Evolutionary conservation across 768 basidiomycete species (phyloP).

Genomic region (Gautieria morchelliformis): DNA sequence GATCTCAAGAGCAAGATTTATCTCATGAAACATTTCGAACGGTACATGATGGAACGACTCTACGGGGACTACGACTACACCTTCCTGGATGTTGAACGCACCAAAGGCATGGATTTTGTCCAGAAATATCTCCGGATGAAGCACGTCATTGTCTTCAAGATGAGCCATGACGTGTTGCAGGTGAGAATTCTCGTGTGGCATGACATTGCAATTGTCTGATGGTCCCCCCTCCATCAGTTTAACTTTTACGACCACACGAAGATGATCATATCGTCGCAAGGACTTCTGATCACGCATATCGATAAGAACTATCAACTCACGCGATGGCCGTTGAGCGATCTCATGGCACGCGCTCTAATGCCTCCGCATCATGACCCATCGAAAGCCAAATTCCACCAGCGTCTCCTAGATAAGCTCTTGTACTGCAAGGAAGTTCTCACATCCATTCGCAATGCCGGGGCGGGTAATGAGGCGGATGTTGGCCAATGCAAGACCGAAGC

Average conservation of each 20-base stretch:
- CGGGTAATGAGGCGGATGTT: background rate
- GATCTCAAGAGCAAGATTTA: constrained; percentile 88
- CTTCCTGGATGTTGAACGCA: constrained; percentile 56
- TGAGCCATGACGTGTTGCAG: constrained; percentile 94
- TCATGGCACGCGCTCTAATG: constrained; percentile 50
- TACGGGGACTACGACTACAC: constrained; percentile 80
- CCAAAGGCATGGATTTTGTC: constrained; percentile 89
- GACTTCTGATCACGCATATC: constrained; percentile 76
- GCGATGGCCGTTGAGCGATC: constrained; percentile 58
- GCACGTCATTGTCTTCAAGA: constrained; percentile 91
- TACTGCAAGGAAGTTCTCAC: constrained; percentile 80
- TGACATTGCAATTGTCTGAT: background rate
- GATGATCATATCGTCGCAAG: constrained; percentile 76
- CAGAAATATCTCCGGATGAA: constrained; percentile 96
- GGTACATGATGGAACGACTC: constrained; percentile 87
- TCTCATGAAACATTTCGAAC: constrained; percentile 87
- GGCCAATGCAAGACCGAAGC: background rate
- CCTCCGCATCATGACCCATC: constrained; percentile 37
- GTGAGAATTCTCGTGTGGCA: constrained; percentile 31
- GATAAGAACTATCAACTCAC: constrained; percentile 80
- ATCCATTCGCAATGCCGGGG: constrained; percentile 34
- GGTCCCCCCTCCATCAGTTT: constrained; percentile 46
- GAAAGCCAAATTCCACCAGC: constrained; percentile 49
- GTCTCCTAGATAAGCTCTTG: constrained; percentile 69
- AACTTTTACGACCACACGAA: constrained; percentile 99